These are phyloP conservation scores for Dothideomycetes sp. DNA, from an alignment of 2,329 filamentous ascomycete genomes.

Conservation along the genomic window DNA sequence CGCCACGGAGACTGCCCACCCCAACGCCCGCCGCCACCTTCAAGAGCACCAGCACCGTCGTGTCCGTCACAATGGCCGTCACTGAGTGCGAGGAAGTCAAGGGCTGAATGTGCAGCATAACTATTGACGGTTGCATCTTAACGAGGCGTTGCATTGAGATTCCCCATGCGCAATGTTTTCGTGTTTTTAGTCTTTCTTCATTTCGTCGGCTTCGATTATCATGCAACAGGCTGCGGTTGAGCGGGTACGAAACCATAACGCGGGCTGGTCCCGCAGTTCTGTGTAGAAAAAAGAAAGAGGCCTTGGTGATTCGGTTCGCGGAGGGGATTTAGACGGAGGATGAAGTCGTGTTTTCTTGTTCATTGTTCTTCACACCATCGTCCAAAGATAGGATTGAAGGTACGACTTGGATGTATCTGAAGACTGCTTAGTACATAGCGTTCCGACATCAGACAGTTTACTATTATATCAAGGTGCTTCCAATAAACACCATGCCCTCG, in stretches of 20 bases:
- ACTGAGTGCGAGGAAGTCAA: constrained; percentile 5
- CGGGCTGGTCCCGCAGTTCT: not conserved
- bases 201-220: not conserved
- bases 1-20: constrained; percentile 12
- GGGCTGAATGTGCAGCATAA: not conserved
- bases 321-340: not conserved
- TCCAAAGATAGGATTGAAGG: not conserved
- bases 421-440: not conserved
- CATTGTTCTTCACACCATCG: no score
- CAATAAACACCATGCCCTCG: not conserved
- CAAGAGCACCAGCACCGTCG: constrained; percentile 17
- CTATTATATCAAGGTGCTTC: no score
- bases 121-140: not conserved
- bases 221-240: not conserved
- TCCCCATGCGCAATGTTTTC: not conserved
- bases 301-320: not conserved
- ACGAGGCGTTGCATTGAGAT: not conserved
- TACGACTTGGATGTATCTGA: not conserved
- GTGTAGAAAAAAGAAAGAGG: not conserved
- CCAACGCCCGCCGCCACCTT: constrained; percentile 17
- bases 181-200: not conserved
- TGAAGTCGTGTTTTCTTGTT: not conserved
- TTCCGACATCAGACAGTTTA: no score
- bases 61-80: constrained; percentile 18
- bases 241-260: not conserved